Percentiles rank a stretch among this genome's conserved stretches.
phyloP scores from a whole-genome alignment of 2,329 filamentous ascomycete genomes.

The Cladosporium sp. region DNA sequence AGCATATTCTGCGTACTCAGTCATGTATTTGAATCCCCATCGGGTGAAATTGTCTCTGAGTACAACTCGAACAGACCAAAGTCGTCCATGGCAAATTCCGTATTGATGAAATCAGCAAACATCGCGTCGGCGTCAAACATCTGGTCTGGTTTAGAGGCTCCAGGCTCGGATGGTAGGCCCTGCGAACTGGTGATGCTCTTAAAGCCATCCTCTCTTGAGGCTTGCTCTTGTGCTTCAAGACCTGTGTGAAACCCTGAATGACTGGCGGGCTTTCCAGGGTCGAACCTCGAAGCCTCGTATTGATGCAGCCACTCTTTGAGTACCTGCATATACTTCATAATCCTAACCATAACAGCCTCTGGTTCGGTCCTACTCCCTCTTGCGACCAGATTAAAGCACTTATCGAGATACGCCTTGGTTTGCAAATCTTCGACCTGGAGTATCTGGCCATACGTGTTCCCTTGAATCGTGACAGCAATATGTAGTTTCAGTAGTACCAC shows the following conservation, averaged over 20 bases:
- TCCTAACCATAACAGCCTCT: neutral
- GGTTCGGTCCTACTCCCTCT: neutral
- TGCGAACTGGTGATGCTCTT: too few relatives aligned
- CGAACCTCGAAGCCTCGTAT: slow-evolving; percentile 3
- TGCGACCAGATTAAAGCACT: slow-evolving; percentile 4
- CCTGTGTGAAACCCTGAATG: neutral
- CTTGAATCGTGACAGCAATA: slow-evolving; percentile 22
- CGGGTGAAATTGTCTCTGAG: neutral
- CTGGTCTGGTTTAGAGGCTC: too few relatives aligned
- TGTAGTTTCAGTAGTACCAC: slow-evolving; percentile 26
- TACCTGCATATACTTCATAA: neutral
- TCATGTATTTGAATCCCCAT: neutral
- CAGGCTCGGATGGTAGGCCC: too few relatives aligned
- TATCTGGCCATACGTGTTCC: slow-evolving; percentile 24
- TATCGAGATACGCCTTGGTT: slow-evolving; percentile 24
- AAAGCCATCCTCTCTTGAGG: neutral
- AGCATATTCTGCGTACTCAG: too few relatives aligned
- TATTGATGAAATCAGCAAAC: slow-evolving; percentile 1
- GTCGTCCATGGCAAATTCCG: slow-evolving; percentile 5
- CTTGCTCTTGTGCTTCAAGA: neutral
- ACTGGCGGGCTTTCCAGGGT: neutral
- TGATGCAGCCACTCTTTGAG: slow-evolving; percentile 10
- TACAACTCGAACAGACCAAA: slow-evolving; percentile 2
- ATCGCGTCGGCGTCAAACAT: neutral
- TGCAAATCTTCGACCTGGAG: slow-evolving; percentile 24